Base-by-base conservation (phyloP, 257 asterid genomes). In the Nicotiana tomentosiformis region DNA sequence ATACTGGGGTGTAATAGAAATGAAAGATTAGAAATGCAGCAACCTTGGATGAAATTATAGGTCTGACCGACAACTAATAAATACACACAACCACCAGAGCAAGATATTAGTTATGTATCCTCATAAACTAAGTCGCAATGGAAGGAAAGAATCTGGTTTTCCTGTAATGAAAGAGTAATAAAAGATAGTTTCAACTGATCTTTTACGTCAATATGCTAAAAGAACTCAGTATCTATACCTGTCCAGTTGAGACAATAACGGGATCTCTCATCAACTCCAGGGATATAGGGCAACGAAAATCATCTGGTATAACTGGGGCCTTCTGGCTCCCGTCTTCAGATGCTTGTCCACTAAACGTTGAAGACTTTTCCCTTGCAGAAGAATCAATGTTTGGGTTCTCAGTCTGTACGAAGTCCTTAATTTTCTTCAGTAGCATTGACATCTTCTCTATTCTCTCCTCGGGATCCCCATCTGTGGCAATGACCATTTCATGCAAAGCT, bases 211-310 rank as follows among this genome's bases (percentile, higher is more conserved):
- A 74, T 51, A 74, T n/a, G 80, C 11, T 49, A 49, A 49, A 74
- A 74, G 61, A 35, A 46, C 7, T 5, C 78, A 46, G 60, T n/a
- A 14, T 43, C 64, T 51, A 86, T 89, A 96, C 99, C 98, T 96
- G 98, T 49, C 99, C 99, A 7, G 99, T 96, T 51, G 99, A 93
- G 81, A 96, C 98, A 86, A 96, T 96, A 88, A 96, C 99, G 29
- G 99, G 99, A 88, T 96, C 99, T 83, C 83, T 86, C 98, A 96
- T 94, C 87, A 96, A 89, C 92, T 96, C 99, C 69, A 96, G 88
- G 58, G 99, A 94, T 83, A 94, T 96, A 77, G 99, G 98, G 81
- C 99, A 96, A 7, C 99, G 98, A 80, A 96, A 96, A 88, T 96
- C 99, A 77, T 94, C 98, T 5, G 99, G 99, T 84, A 96, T 90